These are phyloP conservation scores for Ambispora gerdemannii DNA, from an alignment of 192 early-diverging fungal species.

Conservation along the genomic window DNA sequence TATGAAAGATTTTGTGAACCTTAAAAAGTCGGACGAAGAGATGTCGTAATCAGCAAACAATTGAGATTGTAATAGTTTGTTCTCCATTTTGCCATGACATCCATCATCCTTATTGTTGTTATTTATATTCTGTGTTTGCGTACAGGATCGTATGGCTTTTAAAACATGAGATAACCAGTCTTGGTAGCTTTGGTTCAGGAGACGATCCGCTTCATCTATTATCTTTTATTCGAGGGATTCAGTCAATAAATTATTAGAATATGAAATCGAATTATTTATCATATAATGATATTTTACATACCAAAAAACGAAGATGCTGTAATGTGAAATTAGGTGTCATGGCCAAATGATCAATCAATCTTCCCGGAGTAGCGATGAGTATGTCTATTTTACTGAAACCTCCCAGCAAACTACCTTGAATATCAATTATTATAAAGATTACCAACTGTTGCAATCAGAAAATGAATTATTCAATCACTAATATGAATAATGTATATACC, in stretches of 20 bases:
- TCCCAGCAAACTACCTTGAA: constrained; percentile 40
- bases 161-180: constrained; percentile 85
- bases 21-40: constrained; percentile 6
- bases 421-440: background rate
- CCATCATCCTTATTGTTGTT: no score
- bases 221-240: no score
- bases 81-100: no score
- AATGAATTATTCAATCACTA: no score
- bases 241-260: no score
- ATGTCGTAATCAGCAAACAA: constrained; percentile 30
- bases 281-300: constrained; percentile 17
- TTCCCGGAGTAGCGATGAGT: constrained; percentile 91
- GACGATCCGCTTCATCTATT: constrained; percentile 94
- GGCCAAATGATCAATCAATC: constrained; percentile 88
- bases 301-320: constrained; percentile 87
- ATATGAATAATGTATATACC: background rate
- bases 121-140: no score
- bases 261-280: no score
- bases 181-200: constrained; percentile 88
- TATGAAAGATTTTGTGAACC: no score
- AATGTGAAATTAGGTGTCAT: constrained; percentile 83
- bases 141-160: constrained; percentile 46
- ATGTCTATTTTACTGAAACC: constrained; percentile 78
- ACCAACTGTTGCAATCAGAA: background rate
- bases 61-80: constrained; percentile 1